Base-by-base conservation (phyloP, 345 rosid genomes). In the Murraya koenigii region DNA sequence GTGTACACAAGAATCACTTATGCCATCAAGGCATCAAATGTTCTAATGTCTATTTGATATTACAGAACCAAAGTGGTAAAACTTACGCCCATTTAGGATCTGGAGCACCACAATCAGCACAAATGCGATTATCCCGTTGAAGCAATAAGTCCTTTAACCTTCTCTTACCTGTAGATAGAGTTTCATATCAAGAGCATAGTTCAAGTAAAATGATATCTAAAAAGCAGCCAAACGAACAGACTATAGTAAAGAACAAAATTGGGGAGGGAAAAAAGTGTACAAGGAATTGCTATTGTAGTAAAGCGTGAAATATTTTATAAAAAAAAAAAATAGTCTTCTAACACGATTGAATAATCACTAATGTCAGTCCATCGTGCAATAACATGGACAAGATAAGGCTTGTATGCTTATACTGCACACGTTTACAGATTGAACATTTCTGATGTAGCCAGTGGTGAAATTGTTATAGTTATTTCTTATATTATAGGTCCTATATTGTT, bases 81-180 rank as follows among this genome's bases (percentile, higher is more conserved):
- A 87, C 99, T 89, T 88, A 96, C 99, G 99, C 99, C 99, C 99
- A 96, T 77, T 96, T 96, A 72, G 99, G 99, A 93, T 92, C 98
- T 5, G 94, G 91, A 77, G 98, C 97, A 69, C 90, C 86, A 71
- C 99, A 96, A 85, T 96, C 99, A 80, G 99, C 99, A 83, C 99
- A 96, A 74, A 25, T 10, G 71, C 90, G 95, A 87, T 96, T 96
- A 85, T 92, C 99, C 69, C 82, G 80, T 83, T 89, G 94, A 79
- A 72, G 85, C 87, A 90, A 84, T 69, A 96, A 83, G 79, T 86
- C 91, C 80, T 83, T 96, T 83, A 96, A 79, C 84, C 91, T 92
- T 80, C 88, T 84, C 78, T 90, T 96, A 79, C 92, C 98, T 94
- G 85, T 60, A 72, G 71, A 76, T 58, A 69, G 68, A 55, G 66